Evolutionary conservation across 345 rosid genomes (phyloP), one percentile per base, ranked within the genome.

Genomic region (Rhizophora mangle): DNA sequence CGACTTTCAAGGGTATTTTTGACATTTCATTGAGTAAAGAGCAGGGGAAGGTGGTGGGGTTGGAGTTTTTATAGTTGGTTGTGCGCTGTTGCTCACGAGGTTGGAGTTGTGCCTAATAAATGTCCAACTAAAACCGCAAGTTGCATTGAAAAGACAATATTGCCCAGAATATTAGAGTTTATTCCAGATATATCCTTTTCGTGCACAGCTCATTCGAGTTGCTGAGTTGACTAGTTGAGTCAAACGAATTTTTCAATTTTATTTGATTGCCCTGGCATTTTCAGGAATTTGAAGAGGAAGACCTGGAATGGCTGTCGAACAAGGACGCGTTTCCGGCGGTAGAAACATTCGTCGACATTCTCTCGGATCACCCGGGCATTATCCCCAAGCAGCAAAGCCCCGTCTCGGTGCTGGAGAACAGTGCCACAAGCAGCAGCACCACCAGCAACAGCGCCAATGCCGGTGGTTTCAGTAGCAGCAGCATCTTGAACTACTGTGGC

Each of bases 221-320:
- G 31, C 26, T 22, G 70, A 65, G 69, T 58, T 26, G 13, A 49
- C 20, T 39, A 37, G 39, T 32, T 32, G 73, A 62, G 71, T 37
- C 47, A 11, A 39, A 1, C 19, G 6, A n/a, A 30, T 1, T 16
- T 26, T 31, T 18, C 8, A 3, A 1, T 13, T 72, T 72, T 16
- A 19, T 34, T 34, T 34, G 7, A 34, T 34, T 34, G 37, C 9
- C 37, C 9, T 34, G 37, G 37, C 37, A 1, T 27, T 54, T 6
- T 51, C 84, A 92, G 93, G 93, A 86, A 51, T 59, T 39, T 52
- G 82, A n/a, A 5, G 96, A 92, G 78, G 97, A 92, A 66, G 97
- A 92, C 1, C 83, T 92, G 62, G 97, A 92, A 79, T 92, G 97
- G 97, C 62, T 89, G 64, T 79, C 85, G 5, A 84, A 88, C 85